Base-by-base conservation (phyloP, 2,329 filamentous ascomycete genomes). In the Fusarium xyrophilum region DNA sequence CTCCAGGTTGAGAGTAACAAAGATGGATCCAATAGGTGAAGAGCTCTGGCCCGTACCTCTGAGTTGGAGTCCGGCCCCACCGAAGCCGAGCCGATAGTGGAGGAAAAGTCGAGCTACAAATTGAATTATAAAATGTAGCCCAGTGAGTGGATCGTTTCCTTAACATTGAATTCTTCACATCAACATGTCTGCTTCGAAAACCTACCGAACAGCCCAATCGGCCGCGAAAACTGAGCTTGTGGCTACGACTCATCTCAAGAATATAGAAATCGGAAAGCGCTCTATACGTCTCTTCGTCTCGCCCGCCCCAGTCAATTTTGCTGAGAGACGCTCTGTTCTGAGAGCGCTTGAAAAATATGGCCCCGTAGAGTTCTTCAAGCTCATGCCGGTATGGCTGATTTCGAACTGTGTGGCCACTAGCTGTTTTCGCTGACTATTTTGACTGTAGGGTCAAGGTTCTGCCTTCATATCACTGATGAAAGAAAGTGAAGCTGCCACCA, bases 321-420 rank as follows among this genome's bases (percentile, higher is more conserved):
- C 81, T 32, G 85, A 88, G 76, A 83, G 86, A 10, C 84, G 85
- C 27, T 85, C 85, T 11, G 79, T 88, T 23, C 77, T 88, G 35
- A 82, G 83, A 43, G 79, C 82, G 30, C 77, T 88, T 25, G 81
- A 86, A 75, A 78, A 80, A 56, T 78, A 83, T 68, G 83, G 82
- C 57, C 76, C 78, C 4, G 80, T 88, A 44, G 83, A 88, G 40
- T 78, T 83, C 36, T 88, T 88, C 74, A 84, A 82, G 76, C 54
- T 57, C 39, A 42, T 67, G 14, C 69, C 73, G 40, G 64, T 68
- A 72, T 33, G 66, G 17, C 46, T 53, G 39, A 32, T 39, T 7
- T 25, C 15, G 40, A 28, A 32, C n/a, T 39, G 23, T 9, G 27
- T n/a, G 15, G 3, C 25, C n/a, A 10, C 12, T 42, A 27, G 30